These are phyloP conservation scores for Saururus chinensis DNA, from an alignment of 164 flowering plant genomes.

Conservation along the genomic window DNA sequence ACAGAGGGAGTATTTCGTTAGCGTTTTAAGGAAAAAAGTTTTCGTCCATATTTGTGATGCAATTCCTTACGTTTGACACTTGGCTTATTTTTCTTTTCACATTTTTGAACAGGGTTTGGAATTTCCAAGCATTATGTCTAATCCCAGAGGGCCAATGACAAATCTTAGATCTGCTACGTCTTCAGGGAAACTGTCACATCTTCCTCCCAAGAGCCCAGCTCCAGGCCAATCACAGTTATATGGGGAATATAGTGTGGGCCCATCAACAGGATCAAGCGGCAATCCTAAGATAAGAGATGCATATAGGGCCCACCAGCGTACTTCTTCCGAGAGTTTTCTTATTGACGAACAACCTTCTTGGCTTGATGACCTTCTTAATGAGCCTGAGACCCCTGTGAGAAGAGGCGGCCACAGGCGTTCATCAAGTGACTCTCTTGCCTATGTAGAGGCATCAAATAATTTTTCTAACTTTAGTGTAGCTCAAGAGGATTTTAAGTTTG, in stretches of 20 bases:
- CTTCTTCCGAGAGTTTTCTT: constrained; percentile 71
- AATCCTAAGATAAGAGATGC: constrained; percentile 54
- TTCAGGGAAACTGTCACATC: constrained; percentile 54
- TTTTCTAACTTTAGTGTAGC: constrained; percentile 25
- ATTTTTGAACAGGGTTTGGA: no score
- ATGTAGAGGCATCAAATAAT: constrained; percentile 38
- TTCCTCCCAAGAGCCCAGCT: constrained; percentile 87
- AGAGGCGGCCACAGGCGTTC: constrained; percentile 76
- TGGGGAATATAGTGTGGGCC: constrained; percentile 44
- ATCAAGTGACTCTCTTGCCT: constrained; percentile 89
- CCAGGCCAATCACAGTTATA: constrained; percentile 48
- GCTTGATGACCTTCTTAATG: constrained; percentile 90
- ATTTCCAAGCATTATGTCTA: constrained; percentile 36
- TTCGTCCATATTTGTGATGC: no score
- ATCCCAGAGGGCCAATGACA: constrained; percentile 45
- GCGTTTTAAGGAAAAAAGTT: no score
- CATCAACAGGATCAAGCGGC: constrained; percentile 33
- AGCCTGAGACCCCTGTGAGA: constrained; percentile 77
- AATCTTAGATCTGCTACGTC: constrained; percentile 24
- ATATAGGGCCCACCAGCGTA: constrained; percentile 53
- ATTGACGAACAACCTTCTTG: constrained; percentile 88
- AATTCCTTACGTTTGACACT: no score
- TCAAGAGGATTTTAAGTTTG: constrained; percentile 36
- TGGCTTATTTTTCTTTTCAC: no score
- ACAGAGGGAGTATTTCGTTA: no score